These are phyloP conservation scores for Fallopia convolvulus DNA, from an alignment of 148 eudicot genomes.

Conservation along the genomic window DNA sequence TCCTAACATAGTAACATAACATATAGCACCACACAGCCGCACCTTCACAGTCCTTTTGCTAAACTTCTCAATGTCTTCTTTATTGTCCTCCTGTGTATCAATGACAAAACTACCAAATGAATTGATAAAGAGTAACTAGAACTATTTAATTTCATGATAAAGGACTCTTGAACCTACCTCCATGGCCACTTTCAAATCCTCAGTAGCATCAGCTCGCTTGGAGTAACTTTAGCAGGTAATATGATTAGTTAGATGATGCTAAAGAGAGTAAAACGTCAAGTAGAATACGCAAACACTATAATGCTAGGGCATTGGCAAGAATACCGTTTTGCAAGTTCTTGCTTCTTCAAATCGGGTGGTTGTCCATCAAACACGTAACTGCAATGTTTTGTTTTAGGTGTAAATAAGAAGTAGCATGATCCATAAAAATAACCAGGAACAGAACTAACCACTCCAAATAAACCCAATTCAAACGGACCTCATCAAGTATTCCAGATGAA, in stretches of 20 bases:
- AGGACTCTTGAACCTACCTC: slow-evolving; percentile 38
- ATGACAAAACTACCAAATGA: slow-evolving; percentile 2
- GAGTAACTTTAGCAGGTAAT: slow-evolving; percentile 41
- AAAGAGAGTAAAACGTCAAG: neutral
- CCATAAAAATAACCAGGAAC: neutral
- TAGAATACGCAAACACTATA: neutral
- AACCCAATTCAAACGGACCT: neutral
- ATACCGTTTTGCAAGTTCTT: slow-evolving; percentile 99
- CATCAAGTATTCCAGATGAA: neutral
- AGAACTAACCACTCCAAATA: neutral
- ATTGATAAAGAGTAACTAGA: neutral
- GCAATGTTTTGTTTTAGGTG: neutral
- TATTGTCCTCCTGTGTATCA: slow-evolving; percentile 74
- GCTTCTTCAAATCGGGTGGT: slow-evolving; percentile 95
- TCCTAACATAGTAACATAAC: neutral
- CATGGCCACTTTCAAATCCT: slow-evolving; percentile 64
- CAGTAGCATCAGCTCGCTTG: slow-evolving; percentile 88
- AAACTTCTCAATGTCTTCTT: slow-evolving; percentile 94
- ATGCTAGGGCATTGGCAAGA: neutral
- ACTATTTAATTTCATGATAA: neutral
- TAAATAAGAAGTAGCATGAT: neutral
- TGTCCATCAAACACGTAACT: slow-evolving; percentile 96
- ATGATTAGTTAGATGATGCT: neutral
- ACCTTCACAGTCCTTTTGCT: slow-evolving; percentile 98
- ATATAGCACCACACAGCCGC: neutral